Base-by-base conservation (phyloP, 768 basidiomycete species). In the Lactifluus piperatus region DNA sequence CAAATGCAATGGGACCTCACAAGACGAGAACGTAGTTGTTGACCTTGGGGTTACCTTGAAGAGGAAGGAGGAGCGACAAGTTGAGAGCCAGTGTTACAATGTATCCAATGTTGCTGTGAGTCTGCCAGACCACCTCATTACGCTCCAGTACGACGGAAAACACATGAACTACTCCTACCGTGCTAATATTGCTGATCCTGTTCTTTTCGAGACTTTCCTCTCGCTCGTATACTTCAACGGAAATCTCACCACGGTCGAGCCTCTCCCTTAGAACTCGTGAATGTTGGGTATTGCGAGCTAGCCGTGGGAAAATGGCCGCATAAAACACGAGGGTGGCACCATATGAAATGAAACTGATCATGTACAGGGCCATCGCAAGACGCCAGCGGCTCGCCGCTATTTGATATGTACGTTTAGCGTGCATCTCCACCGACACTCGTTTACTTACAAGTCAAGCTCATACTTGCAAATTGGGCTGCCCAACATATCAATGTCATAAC, bases 181-280 rank as follows among this genome's bases (percentile, higher is more conserved):
- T 91, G 67, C 85, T 87, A 62, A 91, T 87, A 65, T 90, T 91
- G 67, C 89, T 88, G 58, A 93, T 86, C 62, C 84, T 74, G 61
- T 90, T 93, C 78, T 90, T 90, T 73, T 91, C 87, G 45, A 91
- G 65, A 32, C 85, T 86, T 65, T 91, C 88, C 66, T 88, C 88
- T 18, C 63, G 67, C 65, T 91, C 89, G 63, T 86, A 90, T 62
- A 79, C 83, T 54, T 84, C 84, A 14, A 72, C 70, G 0, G 74
- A 65, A 11, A 85, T 81, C 58, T 85, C 79, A 0, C 85, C 85
- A 0, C 73, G 74, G 50, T 84, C 83, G 55, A 79, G 83, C 64
- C 75, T 79, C 50, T 77, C 78, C 36, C 76, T 74, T 3, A 90
- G 70, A 2, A 69, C 69, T 14, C 83, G 79, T 4, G 88, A 74